Evolutionary conservation across 257 asterid species (phyloP), one percentile per base, ranked within the genome.

Genomic region (Cruciata laevipes): DNA sequence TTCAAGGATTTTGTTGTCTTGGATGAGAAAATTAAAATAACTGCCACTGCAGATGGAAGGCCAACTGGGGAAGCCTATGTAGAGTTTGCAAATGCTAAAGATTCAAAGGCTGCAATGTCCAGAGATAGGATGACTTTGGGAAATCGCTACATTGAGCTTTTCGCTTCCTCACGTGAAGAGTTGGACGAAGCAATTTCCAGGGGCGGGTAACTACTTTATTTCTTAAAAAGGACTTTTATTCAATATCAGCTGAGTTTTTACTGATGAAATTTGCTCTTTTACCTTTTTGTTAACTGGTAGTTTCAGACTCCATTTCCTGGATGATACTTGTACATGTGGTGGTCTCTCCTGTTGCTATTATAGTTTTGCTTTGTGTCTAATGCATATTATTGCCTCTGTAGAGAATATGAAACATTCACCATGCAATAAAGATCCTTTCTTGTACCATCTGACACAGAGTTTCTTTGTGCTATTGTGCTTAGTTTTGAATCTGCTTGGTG

Each of bases 11-110:
- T 86, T 73, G 81, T 61, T 42, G 80, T 93, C 40, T 38, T 85
- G n/a, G 96, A 86, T 72, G 95, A 88, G 52, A 84, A 84, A 74
- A 79, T 93, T 75, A 85, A 87, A 71, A 71, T 89, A 62, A 81
- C 95, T 24, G 81, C 86, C 57, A 90, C 83, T 72, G 82, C 89
- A 4, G 96, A 86, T 77, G 96, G 97, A 51, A 82, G 96, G 75
- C 84, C 99, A 9, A 89, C 95, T 38, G 97, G 99, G 69, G 99
- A 93, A 85, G 97, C 97, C 3, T 86, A 81, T 78, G 98, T 88
- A 73, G 98, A 93, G 78, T 93, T 93, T 82, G 86, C 81, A 23
- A 86, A 81, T 77, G 76, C 96, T 20, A 94, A 93, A 73, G 97
- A 89, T 67, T 89, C 98, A 14, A 85, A 68, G 75, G 87, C 85